phyloP scores from a whole-genome alignment of 106 monocot genomes.

The Apostasia ramifera region DNA sequence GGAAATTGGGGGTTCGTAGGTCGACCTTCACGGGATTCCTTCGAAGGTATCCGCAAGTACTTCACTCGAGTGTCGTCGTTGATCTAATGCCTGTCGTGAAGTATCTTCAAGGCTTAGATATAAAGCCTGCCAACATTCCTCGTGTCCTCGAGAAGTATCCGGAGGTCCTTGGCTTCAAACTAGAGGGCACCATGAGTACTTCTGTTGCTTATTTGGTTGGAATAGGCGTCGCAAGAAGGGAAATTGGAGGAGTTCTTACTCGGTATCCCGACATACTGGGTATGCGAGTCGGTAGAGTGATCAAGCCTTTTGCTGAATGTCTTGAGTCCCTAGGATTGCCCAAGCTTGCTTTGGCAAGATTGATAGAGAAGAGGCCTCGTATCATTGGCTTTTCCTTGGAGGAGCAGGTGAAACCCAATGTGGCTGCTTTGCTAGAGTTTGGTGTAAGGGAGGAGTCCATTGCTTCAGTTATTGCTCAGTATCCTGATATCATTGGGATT shows the following conservation, averaged over 20 bases:
- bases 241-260: slow-evolving; percentile 66
- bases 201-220: slow-evolving; percentile 85
- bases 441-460: slow-evolving; percentile 50
- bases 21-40: slow-evolving; percentile 57
- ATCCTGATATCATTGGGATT: slow-evolving; percentile 74
- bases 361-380: slow-evolving; percentile 72
- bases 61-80: slow-evolving; percentile 87
- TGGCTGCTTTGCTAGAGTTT: slow-evolving; percentile 56
- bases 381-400: slow-evolving; percentile 73
- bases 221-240: slow-evolving; percentile 71
- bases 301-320: slow-evolving; percentile 85
- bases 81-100: slow-evolving; percentile 79
- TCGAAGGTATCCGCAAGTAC: slow-evolving; percentile 85
- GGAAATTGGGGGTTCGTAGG: slow-evolving; percentile 64
- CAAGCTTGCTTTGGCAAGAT: slow-evolving; percentile 45
- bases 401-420: slow-evolving; percentile 64
- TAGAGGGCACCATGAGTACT: slow-evolving; percentile 99
- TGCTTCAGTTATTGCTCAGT: slow-evolving; percentile 38
- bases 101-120: slow-evolving; percentile 85
- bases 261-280: slow-evolving; percentile 83
- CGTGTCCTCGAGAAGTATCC: slow-evolving; percentile 86
- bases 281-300: slow-evolving; percentile 77
- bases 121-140: slow-evolving; percentile 52
- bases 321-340: slow-evolving; percentile 65
- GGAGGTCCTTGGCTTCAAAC: slow-evolving; percentile 87